Percentiles rank a stretch among this genome's conserved stretches.
Evolutionary conservation across 2,329 filamentous ascomycete species (phyloP).

Genomic region (Aspergillus fumigatiaffinis): DNA sequence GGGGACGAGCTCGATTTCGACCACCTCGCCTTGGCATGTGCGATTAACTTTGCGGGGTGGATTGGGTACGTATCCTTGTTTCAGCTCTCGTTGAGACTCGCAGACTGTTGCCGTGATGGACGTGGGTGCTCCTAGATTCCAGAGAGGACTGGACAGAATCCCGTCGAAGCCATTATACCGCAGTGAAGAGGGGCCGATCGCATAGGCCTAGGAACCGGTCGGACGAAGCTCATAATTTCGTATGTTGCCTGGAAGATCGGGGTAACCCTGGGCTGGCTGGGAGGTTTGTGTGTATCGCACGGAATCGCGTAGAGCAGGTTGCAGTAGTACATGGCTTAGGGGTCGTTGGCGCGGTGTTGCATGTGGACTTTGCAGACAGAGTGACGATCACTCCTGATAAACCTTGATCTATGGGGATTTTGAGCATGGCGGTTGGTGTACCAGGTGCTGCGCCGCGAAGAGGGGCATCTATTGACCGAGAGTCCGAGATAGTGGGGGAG

Average conservation of each 20-base stretch:
- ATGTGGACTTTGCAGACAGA: constrained; percentile 20
- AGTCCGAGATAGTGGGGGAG: constrained; percentile 16
- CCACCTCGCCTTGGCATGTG: constrained; percentile 33
- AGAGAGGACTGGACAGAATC: constrained; percentile 22
- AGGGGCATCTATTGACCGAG: constrained; percentile 11
- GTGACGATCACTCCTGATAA: constrained; percentile 21
- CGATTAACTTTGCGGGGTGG: constrained; percentile 30
- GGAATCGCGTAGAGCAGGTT: constrained; percentile 44
- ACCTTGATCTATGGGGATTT: constrained; percentile 32
- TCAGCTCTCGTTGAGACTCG: constrained; percentile 37
- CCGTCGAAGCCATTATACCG: constrained; percentile 21
- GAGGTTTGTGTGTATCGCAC: constrained; percentile 28
- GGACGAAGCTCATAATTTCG: constrained; percentile 37
- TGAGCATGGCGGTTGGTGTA: constrained; percentile 35
- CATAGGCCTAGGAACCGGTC: constrained; percentile 24
- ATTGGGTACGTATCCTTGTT: constrained; percentile 31
- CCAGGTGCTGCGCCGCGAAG: constrained; percentile 14
- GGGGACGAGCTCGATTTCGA: constrained; percentile 40
- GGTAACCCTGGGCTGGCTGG: constrained; percentile 18
- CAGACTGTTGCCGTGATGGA: constrained; percentile 37
- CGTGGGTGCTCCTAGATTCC: constrained; percentile 32
- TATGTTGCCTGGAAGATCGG: constrained; percentile 20
- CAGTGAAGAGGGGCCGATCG: constrained; percentile 33
- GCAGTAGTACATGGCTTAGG: constrained; percentile 43
- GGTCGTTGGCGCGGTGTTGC: constrained; percentile 39